A percentile compares a stretch with the other conserved stretches of the same genome.
Evolutionary conservation across 257 asterid genomes (phyloP).

Genomic region (Nicotiana obtusifolia): DNA sequence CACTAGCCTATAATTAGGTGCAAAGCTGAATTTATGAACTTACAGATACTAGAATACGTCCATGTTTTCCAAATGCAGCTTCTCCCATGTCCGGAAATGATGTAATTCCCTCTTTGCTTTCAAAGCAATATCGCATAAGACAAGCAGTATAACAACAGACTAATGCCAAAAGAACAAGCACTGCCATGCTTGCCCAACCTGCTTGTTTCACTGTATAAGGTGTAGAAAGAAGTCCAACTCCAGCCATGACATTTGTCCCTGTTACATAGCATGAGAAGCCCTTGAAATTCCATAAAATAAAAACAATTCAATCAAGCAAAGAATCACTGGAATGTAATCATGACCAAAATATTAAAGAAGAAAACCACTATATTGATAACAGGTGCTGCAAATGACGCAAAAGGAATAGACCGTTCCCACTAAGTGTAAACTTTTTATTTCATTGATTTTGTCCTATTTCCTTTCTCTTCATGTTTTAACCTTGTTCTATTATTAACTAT

Average conservation of each 20-base stretch:
- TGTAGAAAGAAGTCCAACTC: slow-evolving; percentile 76
- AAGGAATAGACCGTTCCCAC: too few species aligned
- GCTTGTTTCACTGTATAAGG: slow-evolving; percentile 65
- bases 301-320: neutral
- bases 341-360: too few species aligned
- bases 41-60: slow-evolving; percentile 70
- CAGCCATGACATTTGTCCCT: slow-evolving; percentile 83
- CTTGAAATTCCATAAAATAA: neutral
- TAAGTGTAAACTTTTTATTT: too few species aligned
- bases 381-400: too few species aligned
- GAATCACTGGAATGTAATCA: too few species aligned
- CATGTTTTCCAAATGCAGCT: slow-evolving; percentile 75
- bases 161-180: slow-evolving; percentile 56
- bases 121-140: slow-evolving; percentile 74
- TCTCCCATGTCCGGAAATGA: slow-evolving; percentile 80
- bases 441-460: too few species aligned
- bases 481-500: neutral
- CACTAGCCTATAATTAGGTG: neutral
- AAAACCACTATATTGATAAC: too few species aligned
- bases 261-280: neutral
- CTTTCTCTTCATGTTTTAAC: too few species aligned
- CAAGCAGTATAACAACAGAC: slow-evolving; percentile 72
- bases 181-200: slow-evolving; percentile 65
- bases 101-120: slow-evolving; percentile 55
- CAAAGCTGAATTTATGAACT: slow-evolving; percentile 11